A percentile compares a stretch with the other conserved stretches of the same genome.
Evolutionary conservation across 2,329 filamentous ascomycete species (phyloP).

Genomic region (Cephalotrichum gorgonifer): DNA sequence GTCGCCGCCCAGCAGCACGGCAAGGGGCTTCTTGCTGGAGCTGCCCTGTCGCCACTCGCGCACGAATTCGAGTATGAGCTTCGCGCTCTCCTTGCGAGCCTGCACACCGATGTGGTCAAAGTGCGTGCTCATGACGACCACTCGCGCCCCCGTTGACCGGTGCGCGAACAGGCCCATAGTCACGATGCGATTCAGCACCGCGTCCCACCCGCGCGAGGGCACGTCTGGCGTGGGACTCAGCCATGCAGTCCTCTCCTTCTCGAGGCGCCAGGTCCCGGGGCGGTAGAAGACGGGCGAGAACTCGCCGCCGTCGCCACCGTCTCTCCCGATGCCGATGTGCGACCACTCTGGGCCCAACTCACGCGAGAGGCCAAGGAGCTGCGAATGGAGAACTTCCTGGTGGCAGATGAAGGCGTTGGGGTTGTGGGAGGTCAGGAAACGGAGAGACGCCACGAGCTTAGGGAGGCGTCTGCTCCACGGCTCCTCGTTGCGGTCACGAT

Average conservation of each 20-base stretch:
- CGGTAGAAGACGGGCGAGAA: slow-evolving; percentile 74
- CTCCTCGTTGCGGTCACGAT: slow-evolving; percentile 43
- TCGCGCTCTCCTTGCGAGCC: slow-evolving; percentile 40
- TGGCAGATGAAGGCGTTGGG: slow-evolving; percentile 49
- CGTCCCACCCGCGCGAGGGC: slow-evolving; percentile 67
- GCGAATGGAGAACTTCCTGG: slow-evolving; percentile 56
- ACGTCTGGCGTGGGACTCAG: slow-evolving; percentile 60
- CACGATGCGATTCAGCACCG: slow-evolving; percentile 46
- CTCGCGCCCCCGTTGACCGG: slow-evolving; percentile 28
- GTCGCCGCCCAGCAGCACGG: slow-evolving; percentile 56
- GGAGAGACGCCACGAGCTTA: slow-evolving; percentile 45
- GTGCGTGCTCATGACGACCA: slow-evolving; percentile 60
- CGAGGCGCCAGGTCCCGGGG: slow-evolving; percentile 46
- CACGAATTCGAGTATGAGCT: slow-evolving; percentile 8
- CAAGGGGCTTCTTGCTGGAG: slow-evolving; percentile 17
- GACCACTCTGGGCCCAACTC: slow-evolving; percentile 46
- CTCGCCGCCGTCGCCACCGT: slow-evolving; percentile 58
- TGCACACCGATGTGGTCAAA: slow-evolving; percentile 51
- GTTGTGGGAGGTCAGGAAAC: slow-evolving; percentile 38
- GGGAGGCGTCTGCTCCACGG: slow-evolving; percentile 48
- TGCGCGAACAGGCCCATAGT: slow-evolving; percentile 47
- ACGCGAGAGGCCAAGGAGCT: slow-evolving; percentile 48
- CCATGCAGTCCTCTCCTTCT: slow-evolving; percentile 59
- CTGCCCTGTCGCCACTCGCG: background rate
- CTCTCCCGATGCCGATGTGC: slow-evolving; percentile 55